Base-by-base conservation (phyloP, 164 flowering plant species). In the Aristolochia fimbriata region DNA sequence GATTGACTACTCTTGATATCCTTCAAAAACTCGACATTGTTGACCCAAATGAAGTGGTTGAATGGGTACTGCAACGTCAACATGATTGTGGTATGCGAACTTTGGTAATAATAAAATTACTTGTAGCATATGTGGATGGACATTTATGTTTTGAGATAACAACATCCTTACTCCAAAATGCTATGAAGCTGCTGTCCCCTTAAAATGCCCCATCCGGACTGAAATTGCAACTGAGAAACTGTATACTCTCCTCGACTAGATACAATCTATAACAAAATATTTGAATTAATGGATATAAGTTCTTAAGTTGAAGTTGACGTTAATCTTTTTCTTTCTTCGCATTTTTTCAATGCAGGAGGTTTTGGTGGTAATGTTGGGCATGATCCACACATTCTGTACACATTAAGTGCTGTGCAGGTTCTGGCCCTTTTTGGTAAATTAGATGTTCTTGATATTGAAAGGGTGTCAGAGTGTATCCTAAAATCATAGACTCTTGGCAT, bases 291-390 rank as follows among this genome's bases (percentile, higher is more conserved):
- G 43, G 11, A 37, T 37, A 37, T 37, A 37, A 37, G 43, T 37
- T 37, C 2, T 27, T 2, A 27, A 27, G 3, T 27, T 2, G 30
- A 27, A 27, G 30, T n/a, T n/a, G 37, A 31, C 3, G 37, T 37
- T 37, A 37, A 37, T 37, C 43, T 37, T 7, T 27, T 37, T 37
- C 43, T 6, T 37, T 37, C 9, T 37, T 37, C 7, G 37, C 7
- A 49, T 57, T 13, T 37, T 10, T 21, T 61, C 25, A 60, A 5
- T 76, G 70, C 81, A 88, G 92, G 98, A 69, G 96, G 96, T 13
- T 92, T 92, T 77, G 88, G 81, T 69, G 96, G 96, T 60, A 89
- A 89, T 51, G 54, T 85, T 71, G 96, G 96, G 16, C 96, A 92
- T 74, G 96, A 89, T 58, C 96, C 93, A 15, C 98, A 89, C 68